Conservation (phyloP, 1,139 yeast species). For the Sugiyamaella castrensis region DNA sequence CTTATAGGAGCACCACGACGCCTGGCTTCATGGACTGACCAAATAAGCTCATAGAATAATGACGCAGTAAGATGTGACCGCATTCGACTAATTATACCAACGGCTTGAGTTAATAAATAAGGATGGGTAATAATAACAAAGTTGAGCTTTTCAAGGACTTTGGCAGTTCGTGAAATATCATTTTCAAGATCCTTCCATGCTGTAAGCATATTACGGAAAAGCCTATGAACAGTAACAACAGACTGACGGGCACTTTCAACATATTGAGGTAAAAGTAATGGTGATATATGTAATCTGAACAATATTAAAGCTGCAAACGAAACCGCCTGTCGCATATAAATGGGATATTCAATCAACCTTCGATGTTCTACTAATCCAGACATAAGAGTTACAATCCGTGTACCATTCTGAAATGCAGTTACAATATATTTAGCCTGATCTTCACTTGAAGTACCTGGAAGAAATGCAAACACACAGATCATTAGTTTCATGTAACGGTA, state of each 20-base stretch:
- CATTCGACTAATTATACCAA: conserved; percentile 81
- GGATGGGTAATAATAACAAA: conserved; percentile 87
- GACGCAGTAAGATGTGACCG: conserved; percentile 91
- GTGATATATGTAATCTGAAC: conserved; percentile 79
- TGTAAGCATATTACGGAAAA: conserved; percentile 79
- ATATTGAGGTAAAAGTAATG: conserved; percentile 69
- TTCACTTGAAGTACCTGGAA: conserved; percentile 87
- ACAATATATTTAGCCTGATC: conserved; percentile 85
- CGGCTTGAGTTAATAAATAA: conserved; percentile 63
- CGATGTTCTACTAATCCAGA: conserved; percentile 66
- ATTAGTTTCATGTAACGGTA: conserved; percentile 74
- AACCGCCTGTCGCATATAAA: conserved; percentile 80
- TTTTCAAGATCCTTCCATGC: conserved; percentile 92
- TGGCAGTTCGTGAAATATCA: conserved; percentile 89
- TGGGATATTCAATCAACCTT: conserved; percentile 79
- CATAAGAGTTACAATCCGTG: conserved; percentile 74
- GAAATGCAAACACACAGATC: conserved; percentile 84
- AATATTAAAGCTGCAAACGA: conserved; percentile 76
- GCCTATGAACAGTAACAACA: conserved; percentile 86
- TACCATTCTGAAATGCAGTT: conserved; percentile 76
- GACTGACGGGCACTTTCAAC: conserved; percentile 90
- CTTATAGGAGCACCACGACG: conserved; percentile 47
- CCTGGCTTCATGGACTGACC: conserved; percentile 94
- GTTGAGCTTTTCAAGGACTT: conserved; percentile 85
- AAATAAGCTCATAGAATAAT: conserved; percentile 83